These are phyloP conservation scores for Zoysia matrella DNA, from an alignment of 202 grass and related monocot genomes.

Conservation along the genomic window DNA sequence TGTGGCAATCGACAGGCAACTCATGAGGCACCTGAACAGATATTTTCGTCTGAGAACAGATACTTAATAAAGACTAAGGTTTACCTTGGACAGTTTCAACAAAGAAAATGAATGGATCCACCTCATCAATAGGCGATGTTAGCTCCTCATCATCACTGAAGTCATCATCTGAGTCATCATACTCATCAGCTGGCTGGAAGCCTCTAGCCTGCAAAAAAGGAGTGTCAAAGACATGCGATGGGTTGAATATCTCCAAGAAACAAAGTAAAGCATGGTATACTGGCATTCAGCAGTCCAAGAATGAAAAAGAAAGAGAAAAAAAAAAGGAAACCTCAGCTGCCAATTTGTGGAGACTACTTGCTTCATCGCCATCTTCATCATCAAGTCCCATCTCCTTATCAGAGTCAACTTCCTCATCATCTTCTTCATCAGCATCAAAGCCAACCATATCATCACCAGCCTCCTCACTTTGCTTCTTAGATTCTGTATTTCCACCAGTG, in stretches of 20 bases:
- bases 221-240: not conserved
- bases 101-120: constrained; percentile 96
- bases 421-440: constrained; percentile 68
- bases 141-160: constrained; percentile 80
- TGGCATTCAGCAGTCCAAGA: not conserved
- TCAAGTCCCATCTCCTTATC: constrained; percentile 48
- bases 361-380: constrained; percentile 69
- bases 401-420: constrained; percentile 74
- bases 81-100: constrained; percentile 86
- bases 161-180: constrained; percentile 82
- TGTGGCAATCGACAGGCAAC: constrained; percentile 22
- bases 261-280: not conserved
- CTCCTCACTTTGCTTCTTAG: constrained; percentile 60
- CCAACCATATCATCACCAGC: constrained; percentile 80
- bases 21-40: constrained; percentile 11
- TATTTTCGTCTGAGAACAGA: not conserved
- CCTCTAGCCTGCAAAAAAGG: constrained; percentile 70
- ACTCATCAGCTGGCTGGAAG: constrained; percentile 83
- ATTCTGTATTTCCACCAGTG: constrained; percentile 40
- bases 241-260: constrained; percentile 22
- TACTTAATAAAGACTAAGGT: constrained; percentile 1
- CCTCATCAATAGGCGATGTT: constrained; percentile 88
- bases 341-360: constrained; percentile 65
- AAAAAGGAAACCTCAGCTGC: constrained; percentile 61
- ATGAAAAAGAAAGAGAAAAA: constrained; percentile 21